phyloP scores from a whole-genome alignment of 108 stramenopile species.

The Pseudonitzschia multistriata region DNA sequence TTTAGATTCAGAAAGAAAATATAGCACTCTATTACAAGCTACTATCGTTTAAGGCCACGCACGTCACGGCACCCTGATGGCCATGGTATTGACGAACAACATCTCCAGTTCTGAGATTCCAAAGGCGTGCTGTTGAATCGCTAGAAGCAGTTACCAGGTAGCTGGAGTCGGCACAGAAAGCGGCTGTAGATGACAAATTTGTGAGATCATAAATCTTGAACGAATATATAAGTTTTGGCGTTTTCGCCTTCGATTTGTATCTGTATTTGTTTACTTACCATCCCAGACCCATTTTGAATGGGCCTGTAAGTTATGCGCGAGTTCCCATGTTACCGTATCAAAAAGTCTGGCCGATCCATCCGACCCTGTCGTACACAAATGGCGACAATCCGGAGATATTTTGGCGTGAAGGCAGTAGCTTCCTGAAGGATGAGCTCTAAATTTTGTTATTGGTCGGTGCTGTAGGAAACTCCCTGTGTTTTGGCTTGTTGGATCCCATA shows the following conservation, averaged over 20 bases:
- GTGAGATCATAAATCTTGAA: neutral
- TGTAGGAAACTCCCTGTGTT: conserved; percentile 10
- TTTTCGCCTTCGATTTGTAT: neutral
- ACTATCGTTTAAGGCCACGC: conserved; percentile 96
- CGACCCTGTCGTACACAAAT: conserved; percentile 90
- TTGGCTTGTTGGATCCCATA: conserved; percentile 69
- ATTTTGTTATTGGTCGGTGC: conserved; percentile 54
- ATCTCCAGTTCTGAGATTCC: conserved; percentile 91
- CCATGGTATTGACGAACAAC: conserved; percentile 92
- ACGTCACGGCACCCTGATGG: conserved; percentile 92
- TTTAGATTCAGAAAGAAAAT: neutral
- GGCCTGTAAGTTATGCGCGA: conserved; percentile 66
- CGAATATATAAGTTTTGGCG: neutral
- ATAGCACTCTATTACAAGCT: conserved; percentile 26
- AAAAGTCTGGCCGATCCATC: conserved; percentile 92
- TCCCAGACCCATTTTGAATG: conserved; percentile 97
- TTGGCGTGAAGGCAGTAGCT: conserved; percentile 75
- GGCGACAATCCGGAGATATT: conserved; percentile 80
- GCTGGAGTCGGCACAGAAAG: conserved; percentile 94
- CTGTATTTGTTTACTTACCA: conserved; percentile 20
- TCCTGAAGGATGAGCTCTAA: conserved; percentile 76
- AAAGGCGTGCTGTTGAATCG: conserved; percentile 89
- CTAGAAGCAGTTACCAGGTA: conserved; percentile 95
- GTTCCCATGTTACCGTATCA: conserved; percentile 80
- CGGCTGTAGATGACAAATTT: conserved; percentile 29